Conservation (phyloP, 257 asterid species). For the Gentiana straminea region DNA sequence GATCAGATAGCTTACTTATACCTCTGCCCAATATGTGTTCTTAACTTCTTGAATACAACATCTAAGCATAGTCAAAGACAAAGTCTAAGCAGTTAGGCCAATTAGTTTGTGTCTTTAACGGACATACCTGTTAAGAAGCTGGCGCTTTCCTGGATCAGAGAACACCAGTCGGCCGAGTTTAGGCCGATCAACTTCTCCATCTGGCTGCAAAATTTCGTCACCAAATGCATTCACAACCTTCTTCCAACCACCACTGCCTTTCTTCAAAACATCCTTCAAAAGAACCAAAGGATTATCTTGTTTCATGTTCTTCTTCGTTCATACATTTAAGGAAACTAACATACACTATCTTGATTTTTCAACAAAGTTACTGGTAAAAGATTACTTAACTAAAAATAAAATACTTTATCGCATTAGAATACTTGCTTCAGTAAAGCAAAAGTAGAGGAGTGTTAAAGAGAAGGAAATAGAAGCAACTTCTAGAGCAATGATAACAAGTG, state of each 20-base stretch:
- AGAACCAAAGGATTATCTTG: background rate
- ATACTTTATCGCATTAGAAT: too few species aligned
- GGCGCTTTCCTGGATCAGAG: slow-evolving; percentile 60
- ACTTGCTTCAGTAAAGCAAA: background rate
- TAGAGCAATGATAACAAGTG: background rate
- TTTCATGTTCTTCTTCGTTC: background rate
- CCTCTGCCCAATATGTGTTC: too few species aligned
- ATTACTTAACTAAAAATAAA: background rate
- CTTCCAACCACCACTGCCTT: slow-evolving; percentile 88
- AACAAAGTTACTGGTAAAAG: background rate
- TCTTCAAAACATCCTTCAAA: slow-evolving; percentile 51
- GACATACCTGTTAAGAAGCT: slow-evolving; percentile 71
- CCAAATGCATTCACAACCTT: slow-evolving; percentile 79
- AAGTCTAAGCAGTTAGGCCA: too few species aligned
- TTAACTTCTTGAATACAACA: too few species aligned
- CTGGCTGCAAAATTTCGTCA: slow-evolving; percentile 49
- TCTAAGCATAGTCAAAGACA: too few species aligned
- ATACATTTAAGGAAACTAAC: too few species aligned
- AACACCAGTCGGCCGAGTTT: slow-evolving; percentile 80
- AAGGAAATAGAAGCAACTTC: background rate
- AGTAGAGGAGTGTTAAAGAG: background rate
- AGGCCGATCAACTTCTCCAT: slow-evolving; percentile 81
- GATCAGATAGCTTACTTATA: too few species aligned
- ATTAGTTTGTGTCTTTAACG: too few species aligned
- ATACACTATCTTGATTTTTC: background rate